These are phyloP conservation scores for Byssothecium circinans DNA, from an alignment of 2,329 filamentous ascomycete genomes.

Conservation along the genomic window DNA sequence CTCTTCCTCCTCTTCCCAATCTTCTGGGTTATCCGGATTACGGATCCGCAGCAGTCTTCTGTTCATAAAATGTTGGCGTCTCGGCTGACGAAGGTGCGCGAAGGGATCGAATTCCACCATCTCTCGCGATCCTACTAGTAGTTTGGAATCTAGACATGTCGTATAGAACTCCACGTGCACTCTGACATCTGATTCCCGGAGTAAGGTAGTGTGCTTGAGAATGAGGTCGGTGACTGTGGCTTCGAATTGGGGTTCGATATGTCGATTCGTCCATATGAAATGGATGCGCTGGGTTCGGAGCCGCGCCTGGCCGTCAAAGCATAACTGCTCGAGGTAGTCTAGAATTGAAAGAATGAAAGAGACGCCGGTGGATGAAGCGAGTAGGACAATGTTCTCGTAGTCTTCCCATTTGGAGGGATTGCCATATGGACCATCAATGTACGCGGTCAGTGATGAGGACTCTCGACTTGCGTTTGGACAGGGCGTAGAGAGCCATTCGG, in stretches of 20 bases:
- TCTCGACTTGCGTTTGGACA: conserved; percentile 30
- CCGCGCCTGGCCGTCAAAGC: conserved; percentile 3
- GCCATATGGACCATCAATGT: conserved; percentile 33
- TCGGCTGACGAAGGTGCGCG: conserved; percentile 22
- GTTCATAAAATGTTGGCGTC: conserved; percentile 4
- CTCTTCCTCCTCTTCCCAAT: conserved; percentile 14
- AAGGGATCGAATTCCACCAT: conserved; percentile 22
- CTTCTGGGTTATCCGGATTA: conserved; percentile 21
- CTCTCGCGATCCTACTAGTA: background rate
- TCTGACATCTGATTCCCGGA: conserved; percentile 20
- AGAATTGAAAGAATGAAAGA: conserved; percentile 29
- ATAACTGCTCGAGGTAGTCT: conserved; percentile 27
- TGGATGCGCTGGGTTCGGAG: conserved; percentile 16
- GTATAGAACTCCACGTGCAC: conserved; percentile 20
- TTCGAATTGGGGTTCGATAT: conserved; percentile 31
- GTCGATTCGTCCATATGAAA: conserved; percentile 27
- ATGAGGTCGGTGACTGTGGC: conserved; percentile 19
- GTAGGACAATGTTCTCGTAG: conserved; percentile 24
- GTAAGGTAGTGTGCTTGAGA: conserved; percentile 10
- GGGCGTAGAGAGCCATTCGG: conserved; percentile 26
- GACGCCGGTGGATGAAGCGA: conserved; percentile 30
- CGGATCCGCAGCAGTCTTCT: conserved; percentile 20
- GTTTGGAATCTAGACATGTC: conserved; percentile 20
- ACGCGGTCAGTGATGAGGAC: conserved; percentile 21
- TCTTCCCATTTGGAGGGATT: conserved; percentile 24